Conservation (phyloP, 108 stramenopile species). For the Cyclostephanos invisitatus region DNA sequence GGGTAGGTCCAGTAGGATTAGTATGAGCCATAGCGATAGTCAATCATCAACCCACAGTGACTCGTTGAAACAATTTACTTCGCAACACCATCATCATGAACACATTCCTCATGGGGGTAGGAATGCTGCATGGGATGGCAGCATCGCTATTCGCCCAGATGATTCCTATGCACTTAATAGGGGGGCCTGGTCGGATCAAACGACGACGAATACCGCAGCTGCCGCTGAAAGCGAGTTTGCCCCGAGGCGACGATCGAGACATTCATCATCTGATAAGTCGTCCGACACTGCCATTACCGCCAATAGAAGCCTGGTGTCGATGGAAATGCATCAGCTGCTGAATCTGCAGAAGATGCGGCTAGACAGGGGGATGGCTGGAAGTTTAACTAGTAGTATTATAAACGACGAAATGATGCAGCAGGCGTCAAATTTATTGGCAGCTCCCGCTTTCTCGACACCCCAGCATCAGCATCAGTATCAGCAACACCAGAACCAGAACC, state of each 20-base stretch:
- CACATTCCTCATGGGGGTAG: too few species aligned
- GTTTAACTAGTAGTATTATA: too few species aligned
- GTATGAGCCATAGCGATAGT: constrained; percentile 3
- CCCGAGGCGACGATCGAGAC: neutral
- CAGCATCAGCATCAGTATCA: neutral
- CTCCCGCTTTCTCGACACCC: too few species aligned
- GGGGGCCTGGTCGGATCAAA: neutral
- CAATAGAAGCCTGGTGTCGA: constrained; percentile 1
- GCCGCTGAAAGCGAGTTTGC: neutral
- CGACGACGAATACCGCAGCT: neutral
- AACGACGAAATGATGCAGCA: too few species aligned
- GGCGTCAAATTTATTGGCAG: too few species aligned
- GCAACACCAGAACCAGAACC: neutral
- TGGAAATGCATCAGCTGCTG: too few species aligned
- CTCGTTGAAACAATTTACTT: neutral
- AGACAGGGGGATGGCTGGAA: too few species aligned
- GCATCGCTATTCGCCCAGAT: neutral
- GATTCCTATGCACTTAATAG: neutral
- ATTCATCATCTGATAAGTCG: neutral
- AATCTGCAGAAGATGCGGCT: too few species aligned
- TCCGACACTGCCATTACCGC: constrained; percentile 7
- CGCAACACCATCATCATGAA: neutral
- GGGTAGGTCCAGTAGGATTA: constrained; percentile 2
- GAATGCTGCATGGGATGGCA: neutral
- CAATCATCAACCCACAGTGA: neutral